Conservation (phyloP, 2,329 filamentous ascomycete species). For the Canariomyces notabilis region DNA sequence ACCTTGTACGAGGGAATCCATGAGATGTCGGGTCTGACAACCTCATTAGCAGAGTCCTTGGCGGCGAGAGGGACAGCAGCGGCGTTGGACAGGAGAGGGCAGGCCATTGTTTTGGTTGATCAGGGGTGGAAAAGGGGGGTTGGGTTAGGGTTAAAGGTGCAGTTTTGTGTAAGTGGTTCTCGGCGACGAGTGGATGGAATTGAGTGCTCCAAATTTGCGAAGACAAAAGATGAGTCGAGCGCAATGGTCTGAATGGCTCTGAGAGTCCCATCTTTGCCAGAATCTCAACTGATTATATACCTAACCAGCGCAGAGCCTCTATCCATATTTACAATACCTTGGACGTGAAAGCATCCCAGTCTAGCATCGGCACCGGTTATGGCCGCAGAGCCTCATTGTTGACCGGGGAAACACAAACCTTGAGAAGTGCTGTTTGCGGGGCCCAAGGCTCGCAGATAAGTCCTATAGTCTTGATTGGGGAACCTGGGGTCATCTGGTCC, state of each 20-base stretch:
- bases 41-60: neutral
- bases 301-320: slow-evolving; percentile 1
- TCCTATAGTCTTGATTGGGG: neutral
- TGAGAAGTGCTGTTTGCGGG: neutral
- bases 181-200: neutral
- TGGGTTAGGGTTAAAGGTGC: slow-evolving; percentile 5
- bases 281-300: neutral
- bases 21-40: slow-evolving; percentile 21
- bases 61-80: no score
- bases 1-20: slow-evolving; percentile 24
- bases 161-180: slow-evolving; percentile 2
- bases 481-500: slow-evolving; percentile 1
- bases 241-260: neutral
- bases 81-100: neutral
- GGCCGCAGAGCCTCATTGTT: slow-evolving; percentile 8
- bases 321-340: no score
- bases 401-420: neutral
- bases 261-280: neutral
- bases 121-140: neutral
- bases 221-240: neutral
- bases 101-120: neutral
- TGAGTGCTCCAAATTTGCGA: neutral
- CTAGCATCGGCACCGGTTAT: neutral
- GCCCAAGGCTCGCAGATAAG: neutral
- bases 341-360: neutral